Conservation (phyloP, 208 protist species). For the Trypanosoma cruzi region DNA sequence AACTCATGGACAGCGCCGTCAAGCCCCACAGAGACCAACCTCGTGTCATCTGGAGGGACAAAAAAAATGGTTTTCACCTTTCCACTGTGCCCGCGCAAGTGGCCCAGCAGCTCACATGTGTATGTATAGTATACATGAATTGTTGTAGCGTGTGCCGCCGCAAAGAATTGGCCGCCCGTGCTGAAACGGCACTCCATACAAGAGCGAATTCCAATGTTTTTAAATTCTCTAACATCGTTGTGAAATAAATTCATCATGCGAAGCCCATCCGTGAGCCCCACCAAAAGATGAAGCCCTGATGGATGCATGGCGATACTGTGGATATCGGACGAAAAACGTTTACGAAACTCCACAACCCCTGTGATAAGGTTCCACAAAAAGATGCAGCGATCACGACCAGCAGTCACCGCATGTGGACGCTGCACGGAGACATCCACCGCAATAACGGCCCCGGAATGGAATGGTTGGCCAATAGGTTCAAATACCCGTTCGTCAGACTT, state of each 20-base stretch:
- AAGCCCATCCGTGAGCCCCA: constrained; percentile 96
- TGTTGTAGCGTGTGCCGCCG: constrained; percentile 94
- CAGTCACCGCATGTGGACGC: constrained; percentile 95
- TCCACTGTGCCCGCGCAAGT: constrained; percentile 95
- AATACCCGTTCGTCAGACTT: constrained; percentile 93
- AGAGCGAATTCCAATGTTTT: constrained; percentile 93
- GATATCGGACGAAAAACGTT: constrained; percentile 93
- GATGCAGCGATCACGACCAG: constrained; percentile 87
- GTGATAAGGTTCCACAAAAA: constrained; percentile 97
- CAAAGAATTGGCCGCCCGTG: constrained; percentile 96
- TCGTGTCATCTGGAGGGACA: constrained; percentile 92
- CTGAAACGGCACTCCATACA: constrained; percentile 95
- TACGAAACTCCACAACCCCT: constrained; percentile 91
- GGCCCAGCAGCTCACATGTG: constrained; percentile 95
- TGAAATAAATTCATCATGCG: constrained; percentile 96
- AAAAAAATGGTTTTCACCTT: constrained; percentile 92
- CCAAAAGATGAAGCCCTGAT: constrained; percentile 93
- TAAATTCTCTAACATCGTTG: constrained; percentile 94
- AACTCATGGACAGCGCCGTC: constrained; percentile 97
- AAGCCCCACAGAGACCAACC: constrained; percentile 89
- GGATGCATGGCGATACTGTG: constrained; percentile 95
- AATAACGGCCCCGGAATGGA: constrained; percentile 88
- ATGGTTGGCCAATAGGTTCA: constrained; percentile 90
- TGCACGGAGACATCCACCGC: constrained; percentile 95
- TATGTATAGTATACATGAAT: constrained; percentile 97